Evolutionary conservation across 164 flowering plant species (phyloP).

Genomic region (Echeveria elegans): DNA sequence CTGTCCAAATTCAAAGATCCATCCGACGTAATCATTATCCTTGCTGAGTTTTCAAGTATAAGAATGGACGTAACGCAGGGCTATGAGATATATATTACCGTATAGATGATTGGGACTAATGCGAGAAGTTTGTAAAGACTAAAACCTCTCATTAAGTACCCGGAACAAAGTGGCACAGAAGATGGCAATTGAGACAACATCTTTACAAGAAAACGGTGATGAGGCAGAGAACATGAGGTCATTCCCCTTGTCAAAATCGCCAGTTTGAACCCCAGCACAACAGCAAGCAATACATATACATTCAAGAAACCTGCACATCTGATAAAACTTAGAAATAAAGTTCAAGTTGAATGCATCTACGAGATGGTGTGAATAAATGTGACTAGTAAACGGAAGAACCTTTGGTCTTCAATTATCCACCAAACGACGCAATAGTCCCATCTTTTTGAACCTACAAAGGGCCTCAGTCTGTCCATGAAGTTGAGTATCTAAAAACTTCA

Average conservation of each 20-base stretch:
- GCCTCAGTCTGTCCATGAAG: conserved; percentile 6
- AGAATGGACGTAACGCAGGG: not conserved
- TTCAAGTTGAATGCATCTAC: not conserved
- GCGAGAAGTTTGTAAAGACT: conserved; percentile 6
- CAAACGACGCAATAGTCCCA: conserved; percentile 7
- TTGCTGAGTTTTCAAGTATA: not conserved
- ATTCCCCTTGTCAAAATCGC: not conserved
- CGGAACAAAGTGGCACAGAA: not conserved
- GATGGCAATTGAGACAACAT: not conserved
- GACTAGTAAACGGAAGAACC: not conserved
- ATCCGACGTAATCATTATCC: not conserved
- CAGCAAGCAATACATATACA: conserved; percentile 6
- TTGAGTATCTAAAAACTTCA: not conserved
- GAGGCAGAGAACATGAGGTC: not conserved
- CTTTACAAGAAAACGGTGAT: not conserved
- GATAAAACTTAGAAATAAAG: not conserved
- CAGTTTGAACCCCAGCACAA: conserved; percentile 3
- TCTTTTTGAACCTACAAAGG: conserved; percentile 3
- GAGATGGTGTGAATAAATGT: not conserved
- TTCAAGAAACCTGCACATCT: not conserved
- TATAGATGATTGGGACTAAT: conserved; percentile 4
- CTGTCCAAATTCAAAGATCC: not conserved
- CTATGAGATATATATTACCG: not conserved
- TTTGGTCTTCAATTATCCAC: conserved; percentile 1
- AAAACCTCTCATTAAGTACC: not conserved